phyloP scores from a whole-genome alignment of 345 rosid species.

The Gynandropsis gynandra region DNA sequence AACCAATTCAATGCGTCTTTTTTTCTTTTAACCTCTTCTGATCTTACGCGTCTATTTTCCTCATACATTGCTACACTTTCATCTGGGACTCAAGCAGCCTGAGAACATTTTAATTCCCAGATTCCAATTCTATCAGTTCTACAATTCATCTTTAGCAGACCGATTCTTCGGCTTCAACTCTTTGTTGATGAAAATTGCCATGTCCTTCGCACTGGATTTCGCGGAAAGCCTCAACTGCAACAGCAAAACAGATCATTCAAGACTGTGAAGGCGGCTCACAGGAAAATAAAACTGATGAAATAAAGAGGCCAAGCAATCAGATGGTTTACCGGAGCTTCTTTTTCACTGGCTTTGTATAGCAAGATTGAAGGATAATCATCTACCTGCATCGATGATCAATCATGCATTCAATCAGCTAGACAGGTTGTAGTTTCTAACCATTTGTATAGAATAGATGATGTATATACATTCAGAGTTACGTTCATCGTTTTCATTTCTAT shows the following conservation, averaged over 20 bases:
- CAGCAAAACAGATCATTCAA: neutral
- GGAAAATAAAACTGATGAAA: too few relatives aligned
- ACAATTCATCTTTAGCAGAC: slow-evolving; percentile 23
- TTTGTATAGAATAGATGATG: too few relatives aligned
- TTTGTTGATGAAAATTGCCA: slow-evolving; percentile 25
- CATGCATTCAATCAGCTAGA: neutral
- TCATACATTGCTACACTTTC: too few relatives aligned
- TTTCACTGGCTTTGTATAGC: slow-evolving; percentile 52
- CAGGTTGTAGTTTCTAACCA: neutral
- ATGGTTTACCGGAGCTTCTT: slow-evolving; percentile 59
- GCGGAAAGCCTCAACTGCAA: slow-evolving; percentile 56
- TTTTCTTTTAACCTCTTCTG: too few relatives aligned
- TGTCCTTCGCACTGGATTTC: slow-evolving; percentile 33
- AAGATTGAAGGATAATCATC: slow-evolving; percentile 61
- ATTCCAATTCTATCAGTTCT: too few relatives aligned
- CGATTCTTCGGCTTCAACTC: slow-evolving; percentile 11
- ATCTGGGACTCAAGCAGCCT: too few relatives aligned
- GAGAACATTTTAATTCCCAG: too few relatives aligned
- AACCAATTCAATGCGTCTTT: too few relatives aligned
- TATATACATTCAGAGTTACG: too few relatives aligned
- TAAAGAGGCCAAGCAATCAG: slow-evolving; percentile 2
- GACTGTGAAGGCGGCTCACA: too few relatives aligned
- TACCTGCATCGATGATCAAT: slow-evolving; percentile 31
- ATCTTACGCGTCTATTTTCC: too few relatives aligned
- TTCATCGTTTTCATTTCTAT: neutral